Base-by-base conservation (phyloP, 768 basidiomycete species). In the Mycena alexandri region DNA sequence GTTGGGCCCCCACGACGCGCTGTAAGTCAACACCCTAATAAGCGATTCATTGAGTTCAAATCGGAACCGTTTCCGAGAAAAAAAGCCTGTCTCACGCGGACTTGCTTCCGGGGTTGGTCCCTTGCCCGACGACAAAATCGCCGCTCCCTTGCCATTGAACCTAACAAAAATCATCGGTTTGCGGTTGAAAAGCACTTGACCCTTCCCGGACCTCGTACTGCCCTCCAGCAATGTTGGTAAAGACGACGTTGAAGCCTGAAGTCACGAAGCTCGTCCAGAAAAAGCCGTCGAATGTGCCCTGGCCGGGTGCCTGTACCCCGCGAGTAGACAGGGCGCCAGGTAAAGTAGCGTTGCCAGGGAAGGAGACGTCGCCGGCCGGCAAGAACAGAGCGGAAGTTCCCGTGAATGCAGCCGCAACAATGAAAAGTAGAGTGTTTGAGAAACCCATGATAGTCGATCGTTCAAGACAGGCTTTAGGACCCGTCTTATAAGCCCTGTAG, bases 181-280 rank as follows among this genome's bases (percentile, higher is more conserved):
- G 3, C 3, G 29, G 29, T 29, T 29, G 29, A 29, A 29, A 29
- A 6, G 29, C 6, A 6, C 6, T 6, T 3, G 29, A 29, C 6
- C 29, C 3, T 29, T 6, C 29, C 29, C 29, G 6, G 6, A 29
- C 63, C 47, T 64, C 62, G 44, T 43, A 69, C 47, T 69, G 52
- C 21, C 68, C 68, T 17, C 68, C 68, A 21, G 68, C 68, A 46
- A 69, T 69, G 41, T 69, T 69, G 25, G 56, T 69, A n/a, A 64
- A 69, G 24, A 47, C 34, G n/a, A 65, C 19, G 53, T 48, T n/a
- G 54, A 69, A 65, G 12, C 53, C 22, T 46, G 63, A 36, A 9
- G 68, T 24, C 38, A 65, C 63, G 22, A 60, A 69, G 47, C 44
- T 65, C 12, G 38, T 17, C 68, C 63, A 69, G 63, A 64, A 69